Evolutionary conservation across 306 rosid species (phyloP).

Genomic region (Fragaria ananassa): DNA sequence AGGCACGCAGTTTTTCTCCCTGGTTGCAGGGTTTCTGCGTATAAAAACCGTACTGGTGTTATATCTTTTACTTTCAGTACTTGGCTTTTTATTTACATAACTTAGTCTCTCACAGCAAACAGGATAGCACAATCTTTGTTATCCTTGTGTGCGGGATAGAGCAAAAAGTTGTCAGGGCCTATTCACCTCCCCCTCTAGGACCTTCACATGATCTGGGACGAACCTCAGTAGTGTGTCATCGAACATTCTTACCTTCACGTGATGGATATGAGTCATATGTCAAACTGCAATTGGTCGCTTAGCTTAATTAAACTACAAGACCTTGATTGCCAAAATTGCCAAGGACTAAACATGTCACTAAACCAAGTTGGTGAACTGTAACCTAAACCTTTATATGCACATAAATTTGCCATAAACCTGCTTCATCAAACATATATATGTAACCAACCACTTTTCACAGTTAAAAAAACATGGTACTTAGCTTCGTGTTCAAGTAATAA

Average conservation of each 20-base stretch:
- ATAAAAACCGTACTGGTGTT: no score
- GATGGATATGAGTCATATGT: background rate
- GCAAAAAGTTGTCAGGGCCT: no score
- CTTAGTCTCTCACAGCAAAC: no score
- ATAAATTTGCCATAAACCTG: constrained; percentile 32
- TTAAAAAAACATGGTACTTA: background rate
- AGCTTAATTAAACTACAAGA: background rate
- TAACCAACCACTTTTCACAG: background rate
- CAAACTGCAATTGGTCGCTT: background rate
- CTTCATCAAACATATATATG: background rate
- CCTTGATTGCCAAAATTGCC: background rate
- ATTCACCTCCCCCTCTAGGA: no score
- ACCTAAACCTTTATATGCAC: constrained; percentile 42
- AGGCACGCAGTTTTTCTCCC: no score
- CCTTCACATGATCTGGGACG: background rate
- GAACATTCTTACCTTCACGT: background rate
- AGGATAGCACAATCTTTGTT: no score
- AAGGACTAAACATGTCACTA: background rate
- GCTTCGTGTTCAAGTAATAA: background rate
- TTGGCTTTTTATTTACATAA: no score
- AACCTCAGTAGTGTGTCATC: background rate
- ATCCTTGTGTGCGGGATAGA: no score
- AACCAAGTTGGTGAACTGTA: constrained; percentile 45
- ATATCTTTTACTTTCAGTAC: no score
- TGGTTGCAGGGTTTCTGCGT: no score